Base-by-base conservation (phyloP, 345 rosid genomes). In the Citrus maxima region DNA sequence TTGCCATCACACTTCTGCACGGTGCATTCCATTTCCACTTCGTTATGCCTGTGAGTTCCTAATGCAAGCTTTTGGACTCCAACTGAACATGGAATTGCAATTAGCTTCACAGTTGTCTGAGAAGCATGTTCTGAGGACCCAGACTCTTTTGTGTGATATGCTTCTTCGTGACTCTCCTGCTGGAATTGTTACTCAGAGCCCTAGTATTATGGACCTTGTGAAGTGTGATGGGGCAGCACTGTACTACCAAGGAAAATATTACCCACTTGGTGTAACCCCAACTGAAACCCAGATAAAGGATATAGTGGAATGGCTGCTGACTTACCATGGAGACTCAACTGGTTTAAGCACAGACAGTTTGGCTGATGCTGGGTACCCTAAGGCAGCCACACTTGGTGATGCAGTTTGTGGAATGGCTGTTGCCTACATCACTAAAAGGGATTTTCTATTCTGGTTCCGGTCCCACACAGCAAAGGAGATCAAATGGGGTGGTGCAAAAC, bases 401-500 rank as follows among this genome's bases (percentile, higher is more conserved):
- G 97, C 93, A 27, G 98, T 97, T 67, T 94, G 99, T 67, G 99
- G 99, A 72, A 93, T 94, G 99, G 98, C 98, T 54, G 99, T 94
- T 83, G 99, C 97, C 37, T 94, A 85, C 80, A 93, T 97, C 78
- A 91, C 98, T 22, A 87, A 90, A 81, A 84, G 71, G 74, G 98
- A 94, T 82, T 97, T 93, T 63, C 89, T 94, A 28, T 97, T 97
- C 86, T 97, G 99, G 99, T 97, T 97, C 74, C 90, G 99, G 25
- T 97, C 99, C 80, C 98, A 97, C 55, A 90, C 98, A 0, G 99
- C 84, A n/a, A 92, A 97, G 81, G 99, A 97, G 87, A 79, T 94
- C 80, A 97, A 97, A 80, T 97, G 99, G 99, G 98, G 99, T 80
- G 99, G 99, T 28, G 99, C 98, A 70, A 97, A 97, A 89, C 99